Evolutionary conservation across 768 basidiomycete species (phyloP), one percentile per base, ranked within the genome.

Genomic region (Inosperma sp.): DNA sequence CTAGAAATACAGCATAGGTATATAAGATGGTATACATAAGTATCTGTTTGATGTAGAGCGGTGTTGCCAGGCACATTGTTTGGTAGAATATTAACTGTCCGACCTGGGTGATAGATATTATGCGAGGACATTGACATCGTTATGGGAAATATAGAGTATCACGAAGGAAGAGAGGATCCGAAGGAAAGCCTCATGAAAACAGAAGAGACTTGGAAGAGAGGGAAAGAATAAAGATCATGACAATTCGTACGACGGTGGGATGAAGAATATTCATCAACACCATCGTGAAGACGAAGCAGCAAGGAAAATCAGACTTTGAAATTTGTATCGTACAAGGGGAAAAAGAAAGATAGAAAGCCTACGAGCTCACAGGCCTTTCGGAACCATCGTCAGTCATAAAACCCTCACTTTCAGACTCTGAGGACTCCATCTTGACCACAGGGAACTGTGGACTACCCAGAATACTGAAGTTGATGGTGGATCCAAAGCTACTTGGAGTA

Each of bases 401-500:
- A 16, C 75, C 78, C 56, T 88, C 86, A 61, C 83, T 82, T 71
- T 88, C 83, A 58, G 80, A 82, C 67, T 85, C 86, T 21, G 46
- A 48, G 26, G 73, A 75, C 62, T 85, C 82, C 56, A 81, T 68
- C 60, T 80, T 77, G 65, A 86, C 75, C 34, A 77, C 69, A 59
- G 82, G 76, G 62, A 83, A 77, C 43, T 76, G 75, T 19, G 84
- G 82, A 59, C 82, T 84, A 26, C 81, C 79, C 26, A 88, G 73
- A 65, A 89, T 83, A 67, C 85, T 87, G 63, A 90, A 90, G 65
- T 87, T 88, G 77, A 90, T 88, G 64, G 78, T 87, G 12, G 81
- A 80, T 7, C 79, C 80, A 58, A 82, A 78, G 9, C 76, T 82
- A 27, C n/a, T n/a, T n/a, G 46, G 35, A 8, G 79, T 75, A 17